These are phyloP conservation scores for Ophiostoma populinum DNA, from an alignment of 2,329 filamentous ascomycete genomes.

Conservation along the genomic window DNA sequence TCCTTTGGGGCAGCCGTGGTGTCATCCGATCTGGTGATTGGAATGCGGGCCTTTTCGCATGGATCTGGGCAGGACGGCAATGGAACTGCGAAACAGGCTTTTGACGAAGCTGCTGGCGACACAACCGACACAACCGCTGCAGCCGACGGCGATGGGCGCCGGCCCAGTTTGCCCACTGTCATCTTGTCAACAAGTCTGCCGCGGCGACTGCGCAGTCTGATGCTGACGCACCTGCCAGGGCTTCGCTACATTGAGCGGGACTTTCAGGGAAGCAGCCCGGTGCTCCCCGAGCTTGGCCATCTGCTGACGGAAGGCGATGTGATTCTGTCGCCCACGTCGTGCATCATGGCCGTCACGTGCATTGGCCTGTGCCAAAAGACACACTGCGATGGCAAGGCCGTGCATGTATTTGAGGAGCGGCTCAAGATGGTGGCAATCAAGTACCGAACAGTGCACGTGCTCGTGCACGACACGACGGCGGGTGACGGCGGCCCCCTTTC, in stretches of 20 bases:
- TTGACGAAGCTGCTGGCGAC: too few relatives aligned
- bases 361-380: constrained; percentile 52
- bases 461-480: constrained; percentile 39
- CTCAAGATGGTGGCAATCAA: constrained; percentile 26
- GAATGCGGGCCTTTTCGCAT: too few relatives aligned
- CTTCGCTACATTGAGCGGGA: constrained; percentile 16
- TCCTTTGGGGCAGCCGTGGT: too few relatives aligned
- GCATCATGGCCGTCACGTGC: constrained; percentile 53
- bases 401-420: background rate
- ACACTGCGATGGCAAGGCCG: background rate
- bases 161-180: constrained; percentile 11
- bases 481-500: too few relatives aligned
- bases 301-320: constrained; percentile 43
- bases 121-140: too few relatives aligned
- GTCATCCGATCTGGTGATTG: too few relatives aligned
- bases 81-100: too few relatives aligned
- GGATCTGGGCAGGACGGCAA: too few relatives aligned
- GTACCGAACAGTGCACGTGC: constrained; percentile 51
- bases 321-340: constrained; percentile 48
- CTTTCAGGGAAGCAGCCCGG: constrained; percentile 10
- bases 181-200: constrained; percentile 15
- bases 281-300: background rate
- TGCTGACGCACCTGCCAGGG: constrained; percentile 13
- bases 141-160: too few relatives aligned
- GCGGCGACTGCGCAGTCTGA: constrained; percentile 7